phyloP scores from a whole-genome alignment of 2,329 filamentous ascomycete species.

The Aspergillus latus region DNA sequence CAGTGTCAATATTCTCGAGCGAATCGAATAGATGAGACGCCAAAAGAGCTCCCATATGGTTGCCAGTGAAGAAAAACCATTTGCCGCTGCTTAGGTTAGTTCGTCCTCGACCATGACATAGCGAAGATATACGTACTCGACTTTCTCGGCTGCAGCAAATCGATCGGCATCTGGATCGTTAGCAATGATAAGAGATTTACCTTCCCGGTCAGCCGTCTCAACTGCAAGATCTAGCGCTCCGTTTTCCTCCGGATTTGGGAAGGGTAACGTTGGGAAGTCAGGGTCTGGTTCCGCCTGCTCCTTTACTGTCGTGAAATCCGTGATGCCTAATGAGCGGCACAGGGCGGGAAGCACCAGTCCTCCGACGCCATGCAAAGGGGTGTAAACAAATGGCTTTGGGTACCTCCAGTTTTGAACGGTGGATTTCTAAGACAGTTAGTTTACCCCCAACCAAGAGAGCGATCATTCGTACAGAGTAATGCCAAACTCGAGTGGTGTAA shows the following conservation, averaged over 20 bases:
- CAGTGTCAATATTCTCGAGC: constrained; percentile 31
- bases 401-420: constrained; percentile 30
- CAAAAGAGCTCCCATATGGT: constrained; percentile 62
- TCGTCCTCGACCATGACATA: neutral
- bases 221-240: constrained; percentile 62
- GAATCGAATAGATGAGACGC: constrained; percentile 58
- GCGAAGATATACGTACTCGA: constrained; percentile 37
- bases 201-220: constrained; percentile 52
- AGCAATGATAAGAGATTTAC: constrained; percentile 56
- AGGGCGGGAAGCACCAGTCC: constrained; percentile 35
- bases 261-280: constrained; percentile 63
- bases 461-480: constrained; percentile 32
- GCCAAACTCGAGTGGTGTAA: constrained; percentile 32
- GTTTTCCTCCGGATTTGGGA: constrained; percentile 66
- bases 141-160: constrained; percentile 61
- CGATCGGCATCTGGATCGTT: constrained; percentile 67
- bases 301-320: constrained; percentile 36
- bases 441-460: neutral
- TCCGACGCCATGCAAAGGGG: constrained; percentile 44
- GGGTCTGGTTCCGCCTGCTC: constrained; percentile 60
- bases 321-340: constrained; percentile 35
- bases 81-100: constrained; percentile 36
- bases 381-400: constrained; percentile 43
- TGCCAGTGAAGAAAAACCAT: constrained; percentile 65
- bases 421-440: constrained; percentile 32